A percentile compares a stretch with the other conserved stretches of the same genome.
phyloP scores from a whole-genome alignment of 352 stramenopile species.

The Elongisporangium senticosum region DNA sequence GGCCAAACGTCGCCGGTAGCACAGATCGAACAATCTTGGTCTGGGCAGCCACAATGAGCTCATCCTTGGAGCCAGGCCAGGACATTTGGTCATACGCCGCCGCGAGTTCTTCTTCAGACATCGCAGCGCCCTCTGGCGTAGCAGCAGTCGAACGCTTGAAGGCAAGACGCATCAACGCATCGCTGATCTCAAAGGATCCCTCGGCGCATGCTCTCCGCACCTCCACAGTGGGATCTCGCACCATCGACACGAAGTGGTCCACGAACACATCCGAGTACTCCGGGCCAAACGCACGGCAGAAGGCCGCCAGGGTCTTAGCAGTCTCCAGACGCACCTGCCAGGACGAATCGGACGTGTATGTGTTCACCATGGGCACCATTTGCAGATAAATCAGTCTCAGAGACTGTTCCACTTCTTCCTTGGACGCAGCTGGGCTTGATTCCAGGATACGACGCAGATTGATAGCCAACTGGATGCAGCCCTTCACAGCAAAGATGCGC shows the following conservation, averaged over 20 bases:
- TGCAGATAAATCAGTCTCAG: conserved; percentile 71
- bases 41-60: conserved; percentile 54
- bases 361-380: conserved; percentile 87
- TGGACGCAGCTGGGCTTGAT: conserved; percentile 12
- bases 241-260: conserved; percentile 84
- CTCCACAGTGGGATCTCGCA: conserved; percentile 80
- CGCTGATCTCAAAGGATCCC: conserved; percentile 52
- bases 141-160: conserved; percentile 13
- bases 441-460: conserved; percentile 49
- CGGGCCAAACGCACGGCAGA: conserved; percentile 65
- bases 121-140: background rate
- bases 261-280: conserved; percentile 85
- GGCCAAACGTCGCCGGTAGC: conserved; percentile 66
- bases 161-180: conserved; percentile 51
- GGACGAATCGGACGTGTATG: conserved; percentile 80
- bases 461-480: conserved; percentile 65
- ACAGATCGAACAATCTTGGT: conserved; percentile 78
- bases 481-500: conserved; percentile 82
- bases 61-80: conserved; percentile 15
- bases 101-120: conserved; percentile 14
- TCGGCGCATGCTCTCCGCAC: conserved; percentile 74
- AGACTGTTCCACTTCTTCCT: conserved; percentile 37
- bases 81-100: conserved; percentile 19
- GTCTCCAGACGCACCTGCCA: conserved; percentile 85
- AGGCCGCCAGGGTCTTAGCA: conserved; percentile 63